Percentiles rank a stretch among this genome's conserved stretches.
phyloP scores from a whole-genome alignment of 345 rosid genomes.

The Lenwebbia sp. region DNA sequence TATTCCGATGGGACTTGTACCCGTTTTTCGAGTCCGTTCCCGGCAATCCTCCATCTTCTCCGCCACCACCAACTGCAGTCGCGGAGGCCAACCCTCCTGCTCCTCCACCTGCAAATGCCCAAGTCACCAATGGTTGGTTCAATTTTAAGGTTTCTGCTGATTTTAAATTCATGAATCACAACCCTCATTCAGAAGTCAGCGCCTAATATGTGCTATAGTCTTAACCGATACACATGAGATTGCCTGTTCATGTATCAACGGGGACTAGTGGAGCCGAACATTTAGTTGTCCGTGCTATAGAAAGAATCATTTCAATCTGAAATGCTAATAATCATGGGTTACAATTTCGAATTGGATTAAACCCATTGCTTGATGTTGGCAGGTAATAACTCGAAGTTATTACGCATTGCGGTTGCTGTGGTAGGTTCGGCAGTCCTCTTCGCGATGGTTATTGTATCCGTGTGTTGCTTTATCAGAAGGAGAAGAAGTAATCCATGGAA shows the following conservation, averaged over 20 bases:
- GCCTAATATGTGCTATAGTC: fast-evolving
- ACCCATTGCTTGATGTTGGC: background rate
- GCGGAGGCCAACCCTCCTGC: background rate
- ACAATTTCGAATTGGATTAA: background rate
- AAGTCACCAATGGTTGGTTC: background rate
- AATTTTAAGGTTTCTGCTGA: background rate
- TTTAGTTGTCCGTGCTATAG: background rate
- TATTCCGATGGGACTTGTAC: background rate
- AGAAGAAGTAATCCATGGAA: background rate
- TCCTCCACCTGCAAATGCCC: background rate
- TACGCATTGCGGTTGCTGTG: background rate
- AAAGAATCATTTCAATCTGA: background rate
- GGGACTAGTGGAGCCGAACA: fast-evolving
- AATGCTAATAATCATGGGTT: background rate
- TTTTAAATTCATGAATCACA: background rate
- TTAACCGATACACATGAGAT: background rate
- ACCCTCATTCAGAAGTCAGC: background rate
- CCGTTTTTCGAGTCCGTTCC: background rate
- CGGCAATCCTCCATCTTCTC: background rate
- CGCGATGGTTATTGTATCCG: background rate
- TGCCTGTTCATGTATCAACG: background rate
- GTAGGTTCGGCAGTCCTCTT: background rate
- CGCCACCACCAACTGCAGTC: background rate
- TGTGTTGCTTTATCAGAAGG: background rate
- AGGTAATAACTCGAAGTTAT: background rate